Evolutionary conservation across 2,329 filamentous ascomycete species (phyloP).

Genomic region (Fusarium luffae): DNA sequence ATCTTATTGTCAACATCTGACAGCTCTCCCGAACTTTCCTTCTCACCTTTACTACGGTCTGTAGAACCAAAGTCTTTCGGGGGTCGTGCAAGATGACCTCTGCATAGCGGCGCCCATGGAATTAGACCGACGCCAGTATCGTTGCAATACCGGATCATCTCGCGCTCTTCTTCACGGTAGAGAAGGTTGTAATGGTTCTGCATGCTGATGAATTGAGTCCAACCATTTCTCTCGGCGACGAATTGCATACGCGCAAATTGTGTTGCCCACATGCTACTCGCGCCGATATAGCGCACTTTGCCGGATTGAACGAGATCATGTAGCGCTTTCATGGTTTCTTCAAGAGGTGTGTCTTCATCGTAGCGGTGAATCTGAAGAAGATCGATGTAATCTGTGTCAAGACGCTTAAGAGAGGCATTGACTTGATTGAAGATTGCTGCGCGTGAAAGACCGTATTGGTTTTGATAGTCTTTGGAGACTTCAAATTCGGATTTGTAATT

Average conservation of each 20-base stretch:
- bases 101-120: conserved; percentile 37
- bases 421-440: conserved; percentile 38
- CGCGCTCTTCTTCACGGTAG: conserved; percentile 68
- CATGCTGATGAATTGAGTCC: conserved; percentile 69
- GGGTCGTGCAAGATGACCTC: conserved; percentile 27
- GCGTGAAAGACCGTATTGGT: conserved; percentile 37
- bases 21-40: conserved; percentile 17
- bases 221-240: conserved; percentile 63
- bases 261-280: conserved; percentile 58
- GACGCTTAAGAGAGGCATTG: conserved; percentile 34
- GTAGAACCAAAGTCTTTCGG: conserved; percentile 23
- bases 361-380: conserved; percentile 65
- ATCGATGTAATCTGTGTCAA: conserved; percentile 60
- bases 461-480: conserved; percentile 37
- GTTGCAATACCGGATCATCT: conserved; percentile 57
- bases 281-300: conserved; percentile 66
- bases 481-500: conserved; percentile 19
- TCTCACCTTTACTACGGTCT: conserved; percentile 28
- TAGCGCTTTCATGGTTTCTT: conserved; percentile 68
- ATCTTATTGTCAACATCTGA: conserved; percentile 25
- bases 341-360: conserved; percentile 56
- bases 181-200: conserved; percentile 66
- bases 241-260: conserved; percentile 63
- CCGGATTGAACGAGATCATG: conserved; percentile 67
- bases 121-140: conserved; percentile 44